Evolutionary conservation across 1,139 yeast genomes (phyloP).

Genomic region (Pichia sp.): DNA sequence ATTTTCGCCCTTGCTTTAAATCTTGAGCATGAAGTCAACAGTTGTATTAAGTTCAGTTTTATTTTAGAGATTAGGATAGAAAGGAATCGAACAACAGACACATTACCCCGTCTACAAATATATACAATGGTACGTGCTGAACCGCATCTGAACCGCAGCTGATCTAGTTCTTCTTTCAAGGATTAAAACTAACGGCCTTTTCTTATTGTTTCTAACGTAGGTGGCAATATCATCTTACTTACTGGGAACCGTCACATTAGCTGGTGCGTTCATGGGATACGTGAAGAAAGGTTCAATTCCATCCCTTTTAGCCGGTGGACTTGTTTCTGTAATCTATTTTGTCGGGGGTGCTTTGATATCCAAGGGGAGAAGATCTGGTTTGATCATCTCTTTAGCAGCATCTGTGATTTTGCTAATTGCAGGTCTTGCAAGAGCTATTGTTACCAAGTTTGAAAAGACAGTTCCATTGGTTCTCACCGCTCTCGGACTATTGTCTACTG

Average conservation of each 20-base stretch:
- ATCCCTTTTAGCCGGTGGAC: conserved; percentile 73
- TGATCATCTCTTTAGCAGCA: conserved; percentile 74
- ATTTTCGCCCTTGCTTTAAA: neutral
- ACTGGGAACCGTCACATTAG: conserved; percentile 23
- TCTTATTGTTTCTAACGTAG: neutral
- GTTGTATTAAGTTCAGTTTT: no score
- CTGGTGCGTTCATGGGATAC: conserved; percentile 32
- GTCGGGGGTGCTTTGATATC: conserved; percentile 72
- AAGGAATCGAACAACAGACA: neutral
- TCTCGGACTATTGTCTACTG: conserved; percentile 62
- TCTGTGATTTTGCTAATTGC: conserved; percentile 63
- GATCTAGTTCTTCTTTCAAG: neutral
- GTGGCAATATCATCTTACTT: conserved; percentile 12
- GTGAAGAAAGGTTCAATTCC: conserved; percentile 70
- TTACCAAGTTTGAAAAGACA: conserved; percentile 51
- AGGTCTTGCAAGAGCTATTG: conserved; percentile 52
- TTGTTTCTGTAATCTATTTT: conserved; percentile 67
- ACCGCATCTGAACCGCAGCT: neutral
- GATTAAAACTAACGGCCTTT: neutral
- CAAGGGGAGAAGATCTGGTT: conserved; percentile 72
- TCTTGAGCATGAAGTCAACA: neutral
- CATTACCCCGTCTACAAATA: neutral
- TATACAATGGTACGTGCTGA: conserved; percentile 1
- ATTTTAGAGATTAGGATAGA: neutral
- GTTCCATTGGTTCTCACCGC: conserved; percentile 65